Conservation (phyloP, 2,329 filamentous ascomycete species). For the Fusarium sp. region DNA sequence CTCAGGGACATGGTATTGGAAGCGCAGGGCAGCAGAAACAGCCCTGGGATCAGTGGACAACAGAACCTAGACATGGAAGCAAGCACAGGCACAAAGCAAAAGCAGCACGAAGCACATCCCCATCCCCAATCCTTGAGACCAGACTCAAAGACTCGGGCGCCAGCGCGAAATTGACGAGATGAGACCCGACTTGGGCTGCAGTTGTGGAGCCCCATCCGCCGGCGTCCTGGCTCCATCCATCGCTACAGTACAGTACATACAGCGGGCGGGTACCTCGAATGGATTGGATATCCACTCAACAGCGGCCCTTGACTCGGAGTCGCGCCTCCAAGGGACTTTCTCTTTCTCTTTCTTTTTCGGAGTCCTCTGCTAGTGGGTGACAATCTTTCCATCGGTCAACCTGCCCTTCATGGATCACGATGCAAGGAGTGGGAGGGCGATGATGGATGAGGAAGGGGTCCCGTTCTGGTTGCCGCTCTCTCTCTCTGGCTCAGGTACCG, state of each 20-base stretch:
- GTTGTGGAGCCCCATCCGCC: constrained; percentile 34
- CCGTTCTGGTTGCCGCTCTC: constrained; percentile 13
- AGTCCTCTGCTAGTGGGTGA: constrained; percentile 13
- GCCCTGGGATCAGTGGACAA: constrained; percentile 16
- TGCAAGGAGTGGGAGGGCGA: constrained; percentile 34
- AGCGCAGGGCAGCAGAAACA: constrained; percentile 33
- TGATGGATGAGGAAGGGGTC: constrained; percentile 12
- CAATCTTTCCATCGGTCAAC: background rate
- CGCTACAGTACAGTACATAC: background rate
- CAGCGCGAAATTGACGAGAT: constrained; percentile 48
- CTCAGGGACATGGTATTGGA: background rate
- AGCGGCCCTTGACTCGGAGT: constrained; percentile 18
- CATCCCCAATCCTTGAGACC: constrained; percentile 11
- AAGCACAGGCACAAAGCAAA: background rate
- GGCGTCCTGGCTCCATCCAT: background rate
- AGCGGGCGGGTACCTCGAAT: background rate
- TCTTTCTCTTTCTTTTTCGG: background rate
- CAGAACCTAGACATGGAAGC: constrained; percentile 8
- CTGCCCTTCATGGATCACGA: constrained; percentile 11
- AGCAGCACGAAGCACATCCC: background rate
- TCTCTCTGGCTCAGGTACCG: constrained; percentile 25
- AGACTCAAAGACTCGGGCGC: constrained; percentile 43
- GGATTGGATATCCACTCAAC: constrained; percentile 10
- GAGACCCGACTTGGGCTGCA: constrained; percentile 44
- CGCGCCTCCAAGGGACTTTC: background rate